phyloP scores from a whole-genome alignment of 1,139 yeast species.

The Saccharomyces hybrid region DNA sequence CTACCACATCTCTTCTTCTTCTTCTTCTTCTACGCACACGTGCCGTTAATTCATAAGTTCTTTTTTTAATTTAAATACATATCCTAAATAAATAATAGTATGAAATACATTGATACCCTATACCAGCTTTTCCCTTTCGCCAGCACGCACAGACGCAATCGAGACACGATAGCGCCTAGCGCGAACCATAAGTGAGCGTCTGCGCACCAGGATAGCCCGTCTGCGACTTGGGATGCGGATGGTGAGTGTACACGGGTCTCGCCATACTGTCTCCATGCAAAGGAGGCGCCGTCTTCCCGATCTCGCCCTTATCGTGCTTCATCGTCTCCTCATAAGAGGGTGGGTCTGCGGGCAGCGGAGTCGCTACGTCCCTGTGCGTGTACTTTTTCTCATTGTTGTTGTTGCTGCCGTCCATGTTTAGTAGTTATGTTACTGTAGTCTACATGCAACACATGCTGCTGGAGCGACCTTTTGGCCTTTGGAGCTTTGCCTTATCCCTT shows the following conservation, averaged over 20 bases:
- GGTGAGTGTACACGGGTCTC: conserved; percentile 7
- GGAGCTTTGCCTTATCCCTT: not conserved
- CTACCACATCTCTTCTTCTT: not conserved
- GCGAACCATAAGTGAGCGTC: not conserved
- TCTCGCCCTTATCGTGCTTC: conserved; percentile 9
- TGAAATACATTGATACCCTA: not conserved
- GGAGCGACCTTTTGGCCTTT: not conserved
- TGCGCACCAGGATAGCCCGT: conserved; percentile 15
- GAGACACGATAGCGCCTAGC: not conserved
- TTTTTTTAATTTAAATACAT: not conserved
- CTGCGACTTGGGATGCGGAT: conserved; percentile 11
- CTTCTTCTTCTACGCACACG: not conserved
- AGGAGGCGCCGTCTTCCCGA: not conserved
- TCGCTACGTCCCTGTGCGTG: not conserved
- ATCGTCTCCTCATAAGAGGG: conserved; percentile 23
- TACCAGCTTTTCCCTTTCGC: not conserved
- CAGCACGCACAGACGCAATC: not conserved
- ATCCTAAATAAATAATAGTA: not conserved
- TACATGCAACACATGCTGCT: not conserved
- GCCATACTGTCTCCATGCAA: not conserved
- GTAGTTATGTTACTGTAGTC: not conserved
- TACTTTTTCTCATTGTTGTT: not conserved
- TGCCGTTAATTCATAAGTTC: not conserved
- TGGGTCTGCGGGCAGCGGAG: conserved; percentile 15
- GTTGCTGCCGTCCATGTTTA: not conserved